Percentiles rank a stretch among this genome's conserved stretches.
Evolutionary conservation across 495 filamentous ascomycete genomes (phyloP).

Genomic region (Aspergillus campestris): DNA sequence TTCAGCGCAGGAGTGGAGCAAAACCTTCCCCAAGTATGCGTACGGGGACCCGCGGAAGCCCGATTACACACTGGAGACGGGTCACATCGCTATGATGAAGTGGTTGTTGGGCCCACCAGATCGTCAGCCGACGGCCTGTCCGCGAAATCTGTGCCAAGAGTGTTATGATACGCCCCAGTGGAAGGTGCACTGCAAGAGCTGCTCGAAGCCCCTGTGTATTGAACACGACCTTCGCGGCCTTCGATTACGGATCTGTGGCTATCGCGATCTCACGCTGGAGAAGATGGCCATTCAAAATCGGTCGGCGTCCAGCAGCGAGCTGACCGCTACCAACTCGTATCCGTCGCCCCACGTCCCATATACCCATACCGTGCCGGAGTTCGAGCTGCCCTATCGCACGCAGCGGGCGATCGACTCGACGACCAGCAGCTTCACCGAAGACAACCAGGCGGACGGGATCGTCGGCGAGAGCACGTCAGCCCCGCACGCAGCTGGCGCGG

Average conservation of each 20-base stretch:
- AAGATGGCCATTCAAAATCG: conserved; percentile 34
- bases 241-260: conserved; percentile 52
- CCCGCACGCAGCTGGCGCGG: conserved; percentile 8
- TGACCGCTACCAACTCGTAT: neutral
- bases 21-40: conserved; percentile 36
- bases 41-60: conserved; percentile 36
- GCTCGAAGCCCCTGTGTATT: conserved; percentile 50
- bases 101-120: conserved; percentile 40
- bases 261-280: conserved; percentile 47
- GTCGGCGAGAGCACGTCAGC: conserved; percentile 14
- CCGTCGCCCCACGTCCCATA: conserved; percentile 5
- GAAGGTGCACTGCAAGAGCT: conserved; percentile 51
- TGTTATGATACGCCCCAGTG: conserved; percentile 50
- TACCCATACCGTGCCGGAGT: conserved; percentile 10
- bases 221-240: conserved; percentile 55
- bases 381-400: conserved; percentile 26
- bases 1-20: conserved; percentile 36
- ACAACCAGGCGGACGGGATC: conserved; percentile 20
- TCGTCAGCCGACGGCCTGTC: conserved; percentile 41
- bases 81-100: conserved; percentile 44
- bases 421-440: conserved; percentile 36
- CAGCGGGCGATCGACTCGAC: conserved; percentile 27
- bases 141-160: conserved; percentile 51
- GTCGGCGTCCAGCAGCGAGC: conserved; percentile 7
- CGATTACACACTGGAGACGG: conserved; percentile 33